phyloP scores from a whole-genome alignment of 768 basidiomycete genomes.

The Ramaria rubella region DNA sequence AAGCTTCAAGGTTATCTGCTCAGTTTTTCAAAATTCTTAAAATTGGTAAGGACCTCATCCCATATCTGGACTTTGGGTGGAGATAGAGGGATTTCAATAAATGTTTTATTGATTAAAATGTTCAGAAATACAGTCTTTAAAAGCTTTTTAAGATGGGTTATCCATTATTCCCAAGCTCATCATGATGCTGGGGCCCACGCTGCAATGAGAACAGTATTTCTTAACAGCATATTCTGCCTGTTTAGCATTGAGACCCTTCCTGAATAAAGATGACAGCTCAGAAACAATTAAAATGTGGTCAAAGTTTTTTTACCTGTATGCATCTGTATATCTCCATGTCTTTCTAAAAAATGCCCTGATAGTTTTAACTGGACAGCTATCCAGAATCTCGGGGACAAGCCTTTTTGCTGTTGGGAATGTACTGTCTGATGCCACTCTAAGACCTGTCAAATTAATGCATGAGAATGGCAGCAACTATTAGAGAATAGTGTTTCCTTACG shows the following conservation, averaged over 20 bases:
- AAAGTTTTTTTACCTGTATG: background rate
- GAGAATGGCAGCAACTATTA: background rate
- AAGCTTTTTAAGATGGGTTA: background rate
- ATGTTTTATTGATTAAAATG: no score
- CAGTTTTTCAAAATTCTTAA: no score
- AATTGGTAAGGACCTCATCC: no score
- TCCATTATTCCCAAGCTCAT: background rate
- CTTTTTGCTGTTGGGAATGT: background rate
- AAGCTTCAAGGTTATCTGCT: no score
- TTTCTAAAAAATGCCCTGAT: background rate
- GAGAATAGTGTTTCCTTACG: background rate
- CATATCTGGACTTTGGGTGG: no score
- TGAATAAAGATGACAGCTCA: no score
- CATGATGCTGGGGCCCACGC: background rate
- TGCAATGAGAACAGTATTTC: constrained; percentile 17
- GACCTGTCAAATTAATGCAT: background rate
- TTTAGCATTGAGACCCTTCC: background rate
- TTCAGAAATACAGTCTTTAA: no score
- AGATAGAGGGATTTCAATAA: no score
- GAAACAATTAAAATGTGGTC: background rate
- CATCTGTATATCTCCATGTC: background rate
- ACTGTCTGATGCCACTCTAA: background rate
- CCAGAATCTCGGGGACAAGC: background rate
- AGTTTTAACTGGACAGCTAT: background rate
- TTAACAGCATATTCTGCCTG: constrained; percentile 13